Conservation (phyloP, 2,329 filamentous ascomycete species). For the Fusarium anthophilum region DNA sequence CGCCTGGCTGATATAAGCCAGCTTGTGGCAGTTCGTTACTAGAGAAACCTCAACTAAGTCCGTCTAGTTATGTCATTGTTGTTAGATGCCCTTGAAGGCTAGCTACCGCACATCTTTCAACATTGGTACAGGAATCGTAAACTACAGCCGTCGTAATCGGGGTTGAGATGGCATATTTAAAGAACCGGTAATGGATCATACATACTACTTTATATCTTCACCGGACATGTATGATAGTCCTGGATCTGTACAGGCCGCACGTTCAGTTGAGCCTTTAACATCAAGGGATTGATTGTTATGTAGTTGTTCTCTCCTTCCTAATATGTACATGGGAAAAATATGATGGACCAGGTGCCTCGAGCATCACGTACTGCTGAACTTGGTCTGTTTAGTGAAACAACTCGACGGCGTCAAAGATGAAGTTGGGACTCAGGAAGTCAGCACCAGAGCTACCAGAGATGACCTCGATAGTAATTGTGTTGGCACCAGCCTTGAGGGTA, state of each 20-base stretch:
- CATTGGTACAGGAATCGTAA: background rate
- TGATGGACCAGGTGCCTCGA: background rate
- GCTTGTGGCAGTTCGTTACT: background rate
- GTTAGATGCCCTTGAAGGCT: background rate
- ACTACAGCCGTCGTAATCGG: background rate
- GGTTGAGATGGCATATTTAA: background rate
- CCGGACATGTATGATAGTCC: background rate
- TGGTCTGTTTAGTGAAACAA: constrained; percentile 32
- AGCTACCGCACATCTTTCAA: background rate
- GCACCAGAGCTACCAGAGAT: constrained; percentile 67
- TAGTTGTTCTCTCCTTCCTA: constrained; percentile 4
- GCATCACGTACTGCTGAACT: background rate
- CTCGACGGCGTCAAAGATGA: constrained; percentile 47
- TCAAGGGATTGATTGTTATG: background rate
- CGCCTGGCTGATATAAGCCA: constrained; percentile 41
- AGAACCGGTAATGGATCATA: too few relatives aligned
- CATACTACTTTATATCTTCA: background rate
- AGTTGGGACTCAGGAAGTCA: constrained; percentile 66
- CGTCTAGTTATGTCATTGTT: background rate
- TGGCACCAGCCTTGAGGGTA: constrained; percentile 66
- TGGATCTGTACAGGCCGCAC: too few relatives aligned
- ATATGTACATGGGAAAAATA: constrained; percentile 35
- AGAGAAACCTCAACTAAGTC: background rate
- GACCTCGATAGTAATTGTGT: constrained; percentile 70
- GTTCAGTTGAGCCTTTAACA: background rate